A percentile compares a stretch with the other conserved stretches of the same genome.
phyloP scores from a whole-genome alignment of 495 filamentous ascomycete species.

The Rhypophila decipiens region DNA sequence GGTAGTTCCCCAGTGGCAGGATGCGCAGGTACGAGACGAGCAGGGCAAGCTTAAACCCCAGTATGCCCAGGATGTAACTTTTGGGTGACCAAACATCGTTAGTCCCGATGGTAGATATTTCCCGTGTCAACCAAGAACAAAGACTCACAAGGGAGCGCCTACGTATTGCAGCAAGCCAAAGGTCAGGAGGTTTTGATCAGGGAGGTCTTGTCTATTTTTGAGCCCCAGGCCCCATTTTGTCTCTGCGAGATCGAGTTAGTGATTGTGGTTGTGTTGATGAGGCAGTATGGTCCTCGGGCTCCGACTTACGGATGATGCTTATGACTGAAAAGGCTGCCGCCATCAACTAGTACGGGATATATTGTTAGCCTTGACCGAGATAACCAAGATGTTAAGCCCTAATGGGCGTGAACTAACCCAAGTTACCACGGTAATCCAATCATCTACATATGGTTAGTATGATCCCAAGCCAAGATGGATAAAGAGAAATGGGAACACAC shows the following conservation, averaged over 20 bases:
- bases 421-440: constrained; percentile 31
- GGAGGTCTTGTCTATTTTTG: constrained; percentile 23
- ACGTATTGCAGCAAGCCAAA: constrained; percentile 37
- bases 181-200: constrained; percentile 25
- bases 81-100: too few species aligned
- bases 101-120: neutral
- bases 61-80: constrained; percentile 37
- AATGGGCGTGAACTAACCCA: constrained; percentile 32
- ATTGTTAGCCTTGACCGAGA: too few species aligned
- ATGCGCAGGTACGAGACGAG: constrained; percentile 46
- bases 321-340: constrained; percentile 22
- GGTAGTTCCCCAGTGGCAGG: constrained; percentile 36
- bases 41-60: constrained; percentile 49
- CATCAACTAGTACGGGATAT: too few species aligned
- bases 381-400: too few species aligned
- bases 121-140: constrained; percentile 3
- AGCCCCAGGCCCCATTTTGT: constrained; percentile 39
- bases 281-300: neutral
- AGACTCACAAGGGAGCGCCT: constrained; percentile 34
- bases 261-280: neutral
- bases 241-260: constrained; percentile 16
- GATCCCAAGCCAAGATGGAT: neutral
- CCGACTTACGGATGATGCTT: constrained; percentile 22
- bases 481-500: constrained; percentile 12
- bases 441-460: constrained; percentile 18